Percentiles rank a stretch among this genome's conserved stretches.
phyloP scores from a whole-genome alignment of 345 rosid species.

The Mercurialis annua region DNA sequence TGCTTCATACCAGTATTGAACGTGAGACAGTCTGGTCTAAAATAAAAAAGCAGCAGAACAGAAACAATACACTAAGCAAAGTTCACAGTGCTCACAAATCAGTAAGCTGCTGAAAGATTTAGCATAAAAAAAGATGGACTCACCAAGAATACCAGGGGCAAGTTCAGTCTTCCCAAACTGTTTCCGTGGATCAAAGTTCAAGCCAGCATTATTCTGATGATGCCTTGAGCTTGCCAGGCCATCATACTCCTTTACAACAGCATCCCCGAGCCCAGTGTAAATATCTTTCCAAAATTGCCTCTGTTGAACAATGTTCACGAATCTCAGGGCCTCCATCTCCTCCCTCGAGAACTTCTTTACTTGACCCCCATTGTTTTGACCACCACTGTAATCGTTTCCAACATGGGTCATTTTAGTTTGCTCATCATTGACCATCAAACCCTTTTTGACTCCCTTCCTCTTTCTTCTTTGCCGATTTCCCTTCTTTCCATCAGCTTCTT shows the following conservation, averaged over 20 bases:
- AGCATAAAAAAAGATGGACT: slow-evolving; percentile 12
- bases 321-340: slow-evolving; percentile 76
- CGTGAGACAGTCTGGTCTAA: slow-evolving; percentile 7
- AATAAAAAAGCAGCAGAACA: slow-evolving; percentile 1
- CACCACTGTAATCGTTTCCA: slow-evolving; percentile 21
- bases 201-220: slow-evolving; percentile 33
- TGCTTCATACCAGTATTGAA: neutral
- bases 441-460: slow-evolving; percentile 32
- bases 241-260: slow-evolving; percentile 49
- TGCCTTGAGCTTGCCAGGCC: slow-evolving; percentile 41
- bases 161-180: slow-evolving; percentile 18
- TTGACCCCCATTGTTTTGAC: slow-evolving; percentile 12
- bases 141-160: slow-evolving; percentile 41
- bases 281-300: slow-evolving; percentile 55
- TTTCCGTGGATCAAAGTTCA: slow-evolving; percentile 27
- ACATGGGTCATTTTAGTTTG: slow-evolving; percentile 19
- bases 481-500: slow-evolving; percentile 42
- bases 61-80: neutral
- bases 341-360: slow-evolving; percentile 44
- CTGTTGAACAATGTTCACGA: slow-evolving; percentile 51
- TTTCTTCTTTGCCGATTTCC: slow-evolving; percentile 35
- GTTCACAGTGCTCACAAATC: neutral
- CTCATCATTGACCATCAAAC: slow-evolving; percentile 18
- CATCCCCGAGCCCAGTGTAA: slow-evolving; percentile 49
- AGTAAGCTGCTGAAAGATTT: neutral